Base-by-base conservation (phyloP, 2,329 filamentous ascomycete genomes). In the Fusarium xyrophilum region DNA sequence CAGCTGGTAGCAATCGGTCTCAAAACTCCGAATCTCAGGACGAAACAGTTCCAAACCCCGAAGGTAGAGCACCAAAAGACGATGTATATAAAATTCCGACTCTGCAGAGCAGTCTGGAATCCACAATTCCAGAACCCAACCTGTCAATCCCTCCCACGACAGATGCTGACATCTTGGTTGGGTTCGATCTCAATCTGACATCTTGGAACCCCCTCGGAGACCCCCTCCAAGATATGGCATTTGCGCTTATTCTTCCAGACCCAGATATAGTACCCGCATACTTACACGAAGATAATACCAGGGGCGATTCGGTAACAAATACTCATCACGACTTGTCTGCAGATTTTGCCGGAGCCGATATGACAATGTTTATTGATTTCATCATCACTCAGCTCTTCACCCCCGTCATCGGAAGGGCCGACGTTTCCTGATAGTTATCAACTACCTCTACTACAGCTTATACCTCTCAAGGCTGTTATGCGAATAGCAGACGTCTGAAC, bases 401-500 rank as follows among this genome's bases (percentile, higher is more conserved):
- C 66, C 36, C 60, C 70, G 8, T 65, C 73, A 9, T 69, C 72
- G 9, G 54, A 65, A 14, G 59, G 71, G 23, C 35, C 69, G 47
- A 71, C 71, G 38, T 79, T 79, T 56, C 77, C 81, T 2, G 85
- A 87, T 72, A 84, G 82, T 47, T 84, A 82, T 67, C 76, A 80
- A 48, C 76, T 87, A 9, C 81, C 84, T 1, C 74, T 86, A 14
- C 77, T 80, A n/a, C 80, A 84, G 40, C 75, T 87, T 23, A 82
- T 79, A 7, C 75, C 87, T 6, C 74, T 87, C 38, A 80, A 79
- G 28, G 85, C 80, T 1, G 75, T 84, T 32, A 65, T 83, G 53
- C 80, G 80, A 46, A 82, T 88, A 42, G 83, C 84, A 3, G 70
- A 73, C 81, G 85, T 3, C 75, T 88, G 19, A 81, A 82, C 39